Base-by-base conservation (phyloP, 148 eudicot species). In the Euryodendron excelsum region DNA sequence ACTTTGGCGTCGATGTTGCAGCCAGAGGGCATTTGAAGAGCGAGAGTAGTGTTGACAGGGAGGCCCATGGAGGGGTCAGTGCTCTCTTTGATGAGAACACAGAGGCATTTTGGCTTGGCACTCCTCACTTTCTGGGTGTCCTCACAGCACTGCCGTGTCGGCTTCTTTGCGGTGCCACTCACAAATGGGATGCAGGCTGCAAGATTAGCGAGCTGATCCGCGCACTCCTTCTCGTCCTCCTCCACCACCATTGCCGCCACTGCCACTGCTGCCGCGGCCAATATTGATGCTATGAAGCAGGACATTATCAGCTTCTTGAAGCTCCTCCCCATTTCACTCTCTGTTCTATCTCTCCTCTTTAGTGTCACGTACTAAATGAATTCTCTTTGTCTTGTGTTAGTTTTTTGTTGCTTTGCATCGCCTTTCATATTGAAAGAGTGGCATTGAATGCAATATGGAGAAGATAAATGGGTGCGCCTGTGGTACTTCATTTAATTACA, bases 81-180 rank as follows among this genome's bases (percentile, higher is more conserved):
- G 79, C 88, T 85, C 66, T 85, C 85, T 65, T 80, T 85, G 75
- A 85, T 85, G 17, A 85, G 82, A 33, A 85, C 88, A 80, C 88
- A 85, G 55, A 82, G 27, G 45, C 88, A 85, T 68, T 82, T 85
- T 5, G 88, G 88, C 73, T 85, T 82, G 4, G 76, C 79, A 31
- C 70, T 74, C 74, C 64, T 80, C 25, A 85, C 83, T 64, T 85
- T 85, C 64, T 56, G 58, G 50, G 81, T 80, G 73, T 74, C 81
- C 34, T 69, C 70, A 17, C 88, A 85, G 59, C 88, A 85, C 60
- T 80, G 65, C 7, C 23, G 61, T 0, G 88, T 82, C 1, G 88
- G 88, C 80, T 76, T 82, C 77, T 82, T 82, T 30, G 88, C 88
- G 1, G 79, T 69, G 47, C 88, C 88, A 20, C 88, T 82, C 56